Evolutionary conservation across 2,329 filamentous ascomycete species (phyloP).

Genomic region (Pyrenophora teres): DNA sequence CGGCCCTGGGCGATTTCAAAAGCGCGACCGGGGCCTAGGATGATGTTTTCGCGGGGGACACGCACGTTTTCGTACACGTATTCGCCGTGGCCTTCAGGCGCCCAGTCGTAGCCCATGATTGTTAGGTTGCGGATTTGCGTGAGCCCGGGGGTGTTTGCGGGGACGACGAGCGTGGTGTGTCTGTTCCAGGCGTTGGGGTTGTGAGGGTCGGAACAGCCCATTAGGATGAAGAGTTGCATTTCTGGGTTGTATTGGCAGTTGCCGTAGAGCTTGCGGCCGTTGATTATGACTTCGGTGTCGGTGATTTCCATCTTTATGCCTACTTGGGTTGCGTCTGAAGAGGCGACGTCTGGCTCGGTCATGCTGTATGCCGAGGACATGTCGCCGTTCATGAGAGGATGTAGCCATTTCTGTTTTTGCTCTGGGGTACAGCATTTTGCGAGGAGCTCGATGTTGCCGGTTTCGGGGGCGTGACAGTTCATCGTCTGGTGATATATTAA

Average conservation of each 20-base stretch:
- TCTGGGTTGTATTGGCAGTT: slow-evolving; percentile 49
- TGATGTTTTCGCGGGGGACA: slow-evolving; percentile 49
- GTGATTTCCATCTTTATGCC: slow-evolving; percentile 44
- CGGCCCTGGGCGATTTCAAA: slow-evolving; percentile 53
- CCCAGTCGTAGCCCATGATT: slow-evolving; percentile 52
- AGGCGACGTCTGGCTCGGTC: slow-evolving; percentile 58
- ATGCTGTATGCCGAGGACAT: slow-evolving; percentile 58
- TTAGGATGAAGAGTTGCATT: slow-evolving; percentile 44
- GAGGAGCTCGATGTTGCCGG: slow-evolving; percentile 59
- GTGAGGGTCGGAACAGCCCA: slow-evolving; percentile 48
- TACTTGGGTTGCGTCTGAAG: slow-evolving; percentile 58
- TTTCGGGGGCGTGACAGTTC: slow-evolving; percentile 56
- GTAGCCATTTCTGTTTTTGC: slow-evolving; percentile 57
- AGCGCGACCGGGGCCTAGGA: slow-evolving; percentile 49
- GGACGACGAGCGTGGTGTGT: slow-evolving; percentile 49
- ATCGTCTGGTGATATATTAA: slow-evolving; percentile 42
- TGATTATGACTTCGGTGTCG: slow-evolving; percentile 48
- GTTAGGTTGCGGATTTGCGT: slow-evolving; percentile 48
- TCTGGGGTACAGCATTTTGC: slow-evolving; percentile 57
- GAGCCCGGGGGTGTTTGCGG: slow-evolving; percentile 46
- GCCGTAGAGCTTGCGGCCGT: slow-evolving; percentile 51
- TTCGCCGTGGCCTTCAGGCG: slow-evolving; percentile 51
- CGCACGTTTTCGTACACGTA: slow-evolving; percentile 51
- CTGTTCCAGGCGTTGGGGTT: slow-evolving; percentile 50
- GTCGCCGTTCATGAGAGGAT: slow-evolving; percentile 55